Evolutionary conservation across 2,329 filamentous ascomycete genomes (phyloP).

Genomic region (Diaporthe destruens): DNA sequence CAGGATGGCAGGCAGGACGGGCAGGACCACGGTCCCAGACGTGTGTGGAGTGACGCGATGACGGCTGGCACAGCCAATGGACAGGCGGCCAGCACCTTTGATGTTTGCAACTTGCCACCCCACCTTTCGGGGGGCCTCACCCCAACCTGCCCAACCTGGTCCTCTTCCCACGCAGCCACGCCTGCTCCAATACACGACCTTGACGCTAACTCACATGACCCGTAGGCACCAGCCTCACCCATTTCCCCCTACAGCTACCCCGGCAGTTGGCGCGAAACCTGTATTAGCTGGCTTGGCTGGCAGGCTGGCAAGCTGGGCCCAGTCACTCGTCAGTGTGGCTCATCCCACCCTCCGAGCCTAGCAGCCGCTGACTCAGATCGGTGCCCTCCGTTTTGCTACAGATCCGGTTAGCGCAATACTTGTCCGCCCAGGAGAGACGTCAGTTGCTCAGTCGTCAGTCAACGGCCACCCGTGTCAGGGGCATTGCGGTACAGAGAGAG

Average conservation of each 20-base stretch:
- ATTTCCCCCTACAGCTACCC: neutral
- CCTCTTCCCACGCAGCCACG: neutral
- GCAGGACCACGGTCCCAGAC: neutral
- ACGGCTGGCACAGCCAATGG: slow-evolving; percentile 24
- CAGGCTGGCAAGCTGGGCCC: too few species aligned
- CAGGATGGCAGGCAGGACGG: neutral
- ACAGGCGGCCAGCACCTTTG: neutral
- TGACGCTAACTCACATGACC: slow-evolving; percentile 41
- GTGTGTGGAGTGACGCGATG: slow-evolving; percentile 16
- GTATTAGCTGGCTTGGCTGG: too few species aligned
- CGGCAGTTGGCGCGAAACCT: neutral
- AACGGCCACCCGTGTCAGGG: slow-evolving; percentile 33
- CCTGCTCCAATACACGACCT: slow-evolving; percentile 20
- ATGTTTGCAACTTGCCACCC: slow-evolving; percentile 19
- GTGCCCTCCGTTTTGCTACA: neutral
- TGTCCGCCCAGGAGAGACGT: slow-evolving; percentile 28
- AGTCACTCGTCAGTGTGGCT: slow-evolving; percentile 25
- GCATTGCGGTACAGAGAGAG: slow-evolving; percentile 16
- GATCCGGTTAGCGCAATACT: neutral
- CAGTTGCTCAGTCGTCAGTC: slow-evolving; percentile 29
- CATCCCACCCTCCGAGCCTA: slow-evolving; percentile 16
- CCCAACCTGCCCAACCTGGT: neutral
- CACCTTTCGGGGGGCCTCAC: slow-evolving; percentile 21
- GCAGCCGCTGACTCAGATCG: slow-evolving; percentile 25
- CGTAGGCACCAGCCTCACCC: slow-evolving; percentile 34